These are phyloP conservation scores for Nigrospora sphaerica DNA, from an alignment of 2,329 filamentous ascomycete species.

Conservation along the genomic window DNA sequence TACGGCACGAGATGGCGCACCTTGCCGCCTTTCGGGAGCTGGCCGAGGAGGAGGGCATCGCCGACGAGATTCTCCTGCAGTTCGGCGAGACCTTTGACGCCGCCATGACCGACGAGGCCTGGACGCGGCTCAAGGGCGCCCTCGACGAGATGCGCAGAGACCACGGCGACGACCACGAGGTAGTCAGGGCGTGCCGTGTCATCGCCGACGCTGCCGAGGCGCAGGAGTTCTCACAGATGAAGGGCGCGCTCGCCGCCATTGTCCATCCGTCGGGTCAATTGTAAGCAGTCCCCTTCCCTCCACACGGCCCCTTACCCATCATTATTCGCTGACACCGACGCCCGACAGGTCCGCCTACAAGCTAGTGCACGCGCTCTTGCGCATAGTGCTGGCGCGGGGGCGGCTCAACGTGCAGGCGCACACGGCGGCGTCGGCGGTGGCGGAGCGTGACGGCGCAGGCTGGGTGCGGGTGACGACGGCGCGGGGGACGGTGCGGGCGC, in stretches of 20 bases:
- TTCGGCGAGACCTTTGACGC: conserved; percentile 24
- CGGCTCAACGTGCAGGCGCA: conserved; percentile 18
- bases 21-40: conserved; percentile 9
- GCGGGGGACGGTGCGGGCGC: conserved; percentile 6
- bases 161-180: conserved; percentile 17
- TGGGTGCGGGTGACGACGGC: conserved; percentile 14
- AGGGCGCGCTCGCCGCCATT: conserved; percentile 16
- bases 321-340: too few relatives aligned
- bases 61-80: conserved; percentile 19
- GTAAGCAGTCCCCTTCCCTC: not conserved
- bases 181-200: conserved; percentile 13
- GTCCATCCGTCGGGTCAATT: conserved; percentile 16
- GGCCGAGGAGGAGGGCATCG: conserved; percentile 11
- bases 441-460: conserved; percentile 12
- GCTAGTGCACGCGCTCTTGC: conserved; percentile 8
- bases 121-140: conserved; percentile 16
- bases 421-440: conserved; percentile 14
- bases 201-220: conserved; percentile 14
- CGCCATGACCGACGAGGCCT: conserved; percentile 22
- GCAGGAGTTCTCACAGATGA: conserved; percentile 22
- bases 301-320: not conserved
- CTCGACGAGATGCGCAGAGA: conserved; percentile 18
- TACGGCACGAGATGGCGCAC: conserved; percentile 20
- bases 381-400: conserved; percentile 5
- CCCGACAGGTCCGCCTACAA: conserved; percentile 10